These are phyloP conservation scores for Ophiocytium majus DNA, from an alignment of 352 stramenopile genomes.

Conservation along the genomic window DNA sequence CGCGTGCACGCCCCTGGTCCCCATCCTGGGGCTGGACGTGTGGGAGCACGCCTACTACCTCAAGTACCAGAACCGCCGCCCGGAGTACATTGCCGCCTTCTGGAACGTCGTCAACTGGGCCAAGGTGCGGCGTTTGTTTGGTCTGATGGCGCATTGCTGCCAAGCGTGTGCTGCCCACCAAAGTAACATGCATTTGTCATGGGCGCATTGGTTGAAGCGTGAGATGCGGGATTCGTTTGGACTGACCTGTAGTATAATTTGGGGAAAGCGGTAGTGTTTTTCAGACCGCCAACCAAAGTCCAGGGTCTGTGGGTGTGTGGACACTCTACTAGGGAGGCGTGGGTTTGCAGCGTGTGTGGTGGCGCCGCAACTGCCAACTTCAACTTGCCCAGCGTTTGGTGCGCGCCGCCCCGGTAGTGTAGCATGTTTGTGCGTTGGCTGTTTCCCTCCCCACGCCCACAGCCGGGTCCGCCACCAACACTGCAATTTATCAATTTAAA, in stretches of 20 bases:
- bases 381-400: no score
- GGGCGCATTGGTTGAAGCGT: neutral
- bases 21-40: constrained; percentile 88
- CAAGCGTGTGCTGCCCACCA: neutral
- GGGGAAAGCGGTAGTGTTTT: neutral
- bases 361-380: no score
- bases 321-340: no score
- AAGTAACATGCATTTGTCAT: neutral
- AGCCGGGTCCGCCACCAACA: no score
- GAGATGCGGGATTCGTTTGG: neutral
- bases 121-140: constrained; percentile 69
- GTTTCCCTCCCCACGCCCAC: no score
- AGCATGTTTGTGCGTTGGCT: no score
- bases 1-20: constrained; percentile 65
- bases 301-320: neutral
- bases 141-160: no score
- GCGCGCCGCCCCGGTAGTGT: no score
- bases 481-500: no score
- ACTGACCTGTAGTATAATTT: neutral
- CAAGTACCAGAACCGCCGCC: constrained; percentile 92
- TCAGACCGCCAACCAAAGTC: neutral
- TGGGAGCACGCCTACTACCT: constrained; percentile 92
- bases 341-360: no score
- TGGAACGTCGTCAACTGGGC: constrained; percentile 96
- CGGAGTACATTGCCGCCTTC: constrained; percentile 93